Evolutionary conservation across 2,329 filamentous ascomycete genomes (phyloP).

Genomic region (Aspergillus spinulosporus): DNA sequence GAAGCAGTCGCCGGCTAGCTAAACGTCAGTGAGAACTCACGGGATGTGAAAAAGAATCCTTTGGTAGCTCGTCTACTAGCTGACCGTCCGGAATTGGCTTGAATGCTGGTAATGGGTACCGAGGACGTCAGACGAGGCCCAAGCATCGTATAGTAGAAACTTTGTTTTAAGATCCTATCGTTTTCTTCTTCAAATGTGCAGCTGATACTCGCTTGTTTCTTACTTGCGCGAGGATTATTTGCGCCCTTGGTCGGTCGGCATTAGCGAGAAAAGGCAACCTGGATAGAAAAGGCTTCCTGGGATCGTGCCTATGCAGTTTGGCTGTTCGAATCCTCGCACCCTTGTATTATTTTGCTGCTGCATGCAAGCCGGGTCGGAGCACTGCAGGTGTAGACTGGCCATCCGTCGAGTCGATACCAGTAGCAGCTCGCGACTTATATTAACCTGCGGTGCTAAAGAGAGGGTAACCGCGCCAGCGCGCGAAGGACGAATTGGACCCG

Average conservation of each 20-base stretch:
- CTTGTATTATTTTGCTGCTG: slow-evolving; percentile 14
- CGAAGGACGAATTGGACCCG: slow-evolving; percentile 2
- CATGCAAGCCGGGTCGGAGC: slow-evolving; percentile 22
- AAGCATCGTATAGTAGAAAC: slow-evolving; percentile 8
- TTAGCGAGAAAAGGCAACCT: slow-evolving; percentile 10
- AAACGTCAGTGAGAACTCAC: slow-evolving; percentile 9
- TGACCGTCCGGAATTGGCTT: neutral
- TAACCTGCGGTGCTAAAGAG: slow-evolving; percentile 7
- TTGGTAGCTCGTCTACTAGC: slow-evolving; percentile 5
- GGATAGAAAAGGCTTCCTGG: slow-evolving; percentile 9
- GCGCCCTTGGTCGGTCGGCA: neutral
- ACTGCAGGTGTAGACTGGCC: neutral
- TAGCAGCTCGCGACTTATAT: slow-evolving; percentile 9
- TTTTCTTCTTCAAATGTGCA: neutral
- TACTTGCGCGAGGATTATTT: slow-evolving; percentile 3
- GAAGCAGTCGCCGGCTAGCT: slow-evolving; percentile 13
- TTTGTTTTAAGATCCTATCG: slow-evolving; percentile 12
- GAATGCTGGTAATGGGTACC: neutral
- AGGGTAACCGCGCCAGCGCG: slow-evolving; percentile 11
- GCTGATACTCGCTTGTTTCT: neutral
- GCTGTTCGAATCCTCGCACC: slow-evolving; percentile 7
- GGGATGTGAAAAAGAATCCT: slow-evolving; percentile 1
- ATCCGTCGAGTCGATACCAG: neutral
- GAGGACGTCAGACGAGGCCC: slow-evolving; percentile 12
- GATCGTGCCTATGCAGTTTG: slow-evolving; percentile 8